Evolutionary conservation across 2,329 filamentous ascomycete species (phyloP).

Genomic region (Pleomassaria siparia): DNA sequence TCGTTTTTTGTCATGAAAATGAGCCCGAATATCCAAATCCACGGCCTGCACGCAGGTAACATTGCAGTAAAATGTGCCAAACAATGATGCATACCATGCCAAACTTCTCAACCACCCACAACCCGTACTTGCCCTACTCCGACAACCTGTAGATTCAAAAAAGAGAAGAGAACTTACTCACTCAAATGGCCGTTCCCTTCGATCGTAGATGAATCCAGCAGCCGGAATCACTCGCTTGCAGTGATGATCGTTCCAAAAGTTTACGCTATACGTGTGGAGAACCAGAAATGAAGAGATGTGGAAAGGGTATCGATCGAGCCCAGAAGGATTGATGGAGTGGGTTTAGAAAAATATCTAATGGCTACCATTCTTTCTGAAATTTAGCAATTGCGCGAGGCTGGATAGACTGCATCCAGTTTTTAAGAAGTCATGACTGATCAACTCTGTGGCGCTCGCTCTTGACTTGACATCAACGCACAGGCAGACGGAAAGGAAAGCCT

Average conservation of each 20-base stretch:
- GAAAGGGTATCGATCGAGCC: slow-evolving; percentile 12
- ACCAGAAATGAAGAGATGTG: background rate
- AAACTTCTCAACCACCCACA: background rate
- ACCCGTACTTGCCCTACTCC: background rate
- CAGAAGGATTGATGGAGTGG: background rate
- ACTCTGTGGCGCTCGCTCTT: slow-evolving; percentile 85
- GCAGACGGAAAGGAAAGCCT: slow-evolving; percentile 94
- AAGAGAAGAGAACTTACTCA: no score
- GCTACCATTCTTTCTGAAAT: slow-evolving; percentile 73
- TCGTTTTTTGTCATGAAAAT: background rate
- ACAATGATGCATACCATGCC: background rate
- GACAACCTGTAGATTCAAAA: background rate
- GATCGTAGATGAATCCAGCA: background rate
- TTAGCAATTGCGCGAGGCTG: slow-evolving; percentile 82
- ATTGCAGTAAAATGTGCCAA: background rate
- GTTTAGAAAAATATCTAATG: slow-evolving; percentile 35
- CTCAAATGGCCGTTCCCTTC: background rate
- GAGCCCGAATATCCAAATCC: background rate
- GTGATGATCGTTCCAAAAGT: background rate
- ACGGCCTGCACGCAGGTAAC: background rate
- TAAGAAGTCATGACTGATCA: slow-evolving; percentile 90
- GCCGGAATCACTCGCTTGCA: background rate
- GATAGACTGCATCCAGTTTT: slow-evolving; percentile 83
- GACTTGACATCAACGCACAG: slow-evolving; percentile 96
- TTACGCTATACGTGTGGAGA: background rate